Conservation (phyloP, 345 rosid species). For the Syzygium aqueum region DNA sequence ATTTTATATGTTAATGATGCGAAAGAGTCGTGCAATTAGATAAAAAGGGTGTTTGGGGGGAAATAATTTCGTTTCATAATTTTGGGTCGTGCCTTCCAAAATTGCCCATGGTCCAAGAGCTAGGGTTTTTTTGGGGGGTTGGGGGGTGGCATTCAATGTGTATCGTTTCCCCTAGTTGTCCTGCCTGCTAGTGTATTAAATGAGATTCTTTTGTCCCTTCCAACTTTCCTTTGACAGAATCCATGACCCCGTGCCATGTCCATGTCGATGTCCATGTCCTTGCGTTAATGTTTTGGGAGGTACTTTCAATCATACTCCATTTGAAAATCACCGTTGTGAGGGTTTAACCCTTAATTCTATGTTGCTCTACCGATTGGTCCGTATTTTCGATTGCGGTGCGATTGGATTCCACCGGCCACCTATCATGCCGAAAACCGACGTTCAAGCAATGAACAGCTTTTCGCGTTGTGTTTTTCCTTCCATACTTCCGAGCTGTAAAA, state of each 20-base stretch:
- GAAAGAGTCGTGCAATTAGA: background rate
- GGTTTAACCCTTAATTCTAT: background rate
- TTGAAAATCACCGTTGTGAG: background rate
- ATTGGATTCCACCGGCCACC: background rate
- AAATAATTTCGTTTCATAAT: background rate
- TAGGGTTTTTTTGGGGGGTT: background rate
- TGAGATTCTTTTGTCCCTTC: background rate
- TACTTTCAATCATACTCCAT: background rate
- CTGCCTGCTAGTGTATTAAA: background rate
- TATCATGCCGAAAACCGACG: background rate
- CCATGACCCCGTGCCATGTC: background rate
- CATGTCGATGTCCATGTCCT: background rate
- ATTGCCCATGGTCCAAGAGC: background rate
- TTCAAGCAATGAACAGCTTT: background rate
- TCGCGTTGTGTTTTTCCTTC: rapidly evolving
- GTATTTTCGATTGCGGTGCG: background rate
- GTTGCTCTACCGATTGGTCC: too few relatives aligned
- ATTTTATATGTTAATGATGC: slow-evolving; percentile 15
- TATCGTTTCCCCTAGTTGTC: background rate
- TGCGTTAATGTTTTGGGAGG: background rate
- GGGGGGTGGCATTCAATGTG: background rate
- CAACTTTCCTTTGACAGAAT: background rate
- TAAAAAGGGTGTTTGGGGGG: background rate
- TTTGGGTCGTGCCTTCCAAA: background rate
- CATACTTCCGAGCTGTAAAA: background rate